A percentile compares a stretch with the other conserved stretches of the same genome.
Conservation (phyloP, 495 filamentous ascomycete species). For the Lentithecium fluviatile region DNA sequence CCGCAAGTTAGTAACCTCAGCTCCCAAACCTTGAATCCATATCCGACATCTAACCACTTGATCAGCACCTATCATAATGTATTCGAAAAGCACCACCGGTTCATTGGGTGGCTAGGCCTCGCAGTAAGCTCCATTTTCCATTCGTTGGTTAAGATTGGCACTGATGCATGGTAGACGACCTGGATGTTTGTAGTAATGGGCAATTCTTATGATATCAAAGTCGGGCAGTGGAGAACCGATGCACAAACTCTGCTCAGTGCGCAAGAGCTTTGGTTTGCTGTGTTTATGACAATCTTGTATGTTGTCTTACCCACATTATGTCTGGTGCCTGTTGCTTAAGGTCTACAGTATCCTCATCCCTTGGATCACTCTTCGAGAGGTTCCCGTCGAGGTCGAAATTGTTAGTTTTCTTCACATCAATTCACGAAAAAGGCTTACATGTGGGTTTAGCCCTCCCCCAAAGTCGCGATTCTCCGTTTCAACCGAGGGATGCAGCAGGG, state of each 20-base stretch:
- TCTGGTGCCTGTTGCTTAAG: constrained; percentile 29
- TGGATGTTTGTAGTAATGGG: constrained; percentile 48
- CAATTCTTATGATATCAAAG: constrained; percentile 45
- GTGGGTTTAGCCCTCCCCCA: constrained; percentile 40
- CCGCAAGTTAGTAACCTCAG: constrained; percentile 43
- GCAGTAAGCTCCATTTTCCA: constrained; percentile 38
- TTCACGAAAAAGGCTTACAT: too few species aligned
- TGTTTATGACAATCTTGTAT: constrained; percentile 50
- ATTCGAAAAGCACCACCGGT: constrained; percentile 49
- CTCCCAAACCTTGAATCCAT: not conserved
- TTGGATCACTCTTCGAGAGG: constrained; percentile 48
- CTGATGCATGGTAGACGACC: constrained; percentile 40
- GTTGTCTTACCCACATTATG: constrained; percentile 8
- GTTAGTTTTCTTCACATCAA: too few species aligned
- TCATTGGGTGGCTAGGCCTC: constrained; percentile 49
- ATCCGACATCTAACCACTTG: not conserved
- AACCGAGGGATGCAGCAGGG: constrained; percentile 50
- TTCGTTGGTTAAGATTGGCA: not conserved
- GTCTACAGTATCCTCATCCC: constrained; percentile 45
- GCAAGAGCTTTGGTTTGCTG: constrained; percentile 50
- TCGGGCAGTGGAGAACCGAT: constrained; percentile 42
- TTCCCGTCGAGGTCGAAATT: constrained; percentile 49
- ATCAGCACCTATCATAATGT: constrained; percentile 44
- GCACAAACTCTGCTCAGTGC: constrained; percentile 44
- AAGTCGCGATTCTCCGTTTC: constrained; percentile 47